Conservation (phyloP, 192 early-diverging fungal species). For the Haplosporangium gracile region DNA sequence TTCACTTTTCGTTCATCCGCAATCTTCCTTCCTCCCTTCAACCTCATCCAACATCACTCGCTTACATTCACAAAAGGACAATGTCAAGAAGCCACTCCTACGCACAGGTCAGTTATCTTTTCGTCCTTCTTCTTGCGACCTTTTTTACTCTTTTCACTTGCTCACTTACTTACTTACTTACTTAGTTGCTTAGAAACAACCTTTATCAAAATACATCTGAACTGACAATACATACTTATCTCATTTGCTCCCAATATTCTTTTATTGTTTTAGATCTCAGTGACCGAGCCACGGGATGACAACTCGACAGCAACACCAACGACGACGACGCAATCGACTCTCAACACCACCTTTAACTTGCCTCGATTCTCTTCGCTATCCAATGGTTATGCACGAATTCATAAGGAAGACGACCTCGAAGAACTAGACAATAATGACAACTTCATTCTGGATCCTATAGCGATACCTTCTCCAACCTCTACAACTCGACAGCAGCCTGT, state of each 20-base stretch:
- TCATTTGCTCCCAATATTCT: background rate
- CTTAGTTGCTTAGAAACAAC: too few species aligned
- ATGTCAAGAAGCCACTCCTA: background rate
- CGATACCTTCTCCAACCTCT: background rate
- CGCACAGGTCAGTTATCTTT: background rate
- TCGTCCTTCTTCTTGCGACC: background rate
- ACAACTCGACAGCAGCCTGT: background rate
- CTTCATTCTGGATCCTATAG: conserved; percentile 13
- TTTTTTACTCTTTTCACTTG: background rate
- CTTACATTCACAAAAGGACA: background rate
- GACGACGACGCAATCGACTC: too few species aligned
- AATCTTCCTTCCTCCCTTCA: background rate
- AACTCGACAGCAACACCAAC: background rate
- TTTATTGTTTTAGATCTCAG: conserved; percentile 16
- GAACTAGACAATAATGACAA: conserved; percentile 61
- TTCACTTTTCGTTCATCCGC: background rate
- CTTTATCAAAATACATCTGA: too few species aligned
- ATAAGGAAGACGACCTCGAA: conserved; percentile 58
- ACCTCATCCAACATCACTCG: background rate
- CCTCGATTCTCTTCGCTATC: conserved; percentile 20
- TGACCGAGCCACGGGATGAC: conserved; percentile 21
- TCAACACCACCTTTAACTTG: background rate
- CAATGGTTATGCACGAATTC: conserved; percentile 45
- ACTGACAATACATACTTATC: too few species aligned
- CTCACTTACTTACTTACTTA: background rate